Percentiles rank a stretch among this genome's conserved stretches.
Conservation (phyloP, 2,329 filamentous ascomycete genomes). For the Monosporascus sp. region DNA sequence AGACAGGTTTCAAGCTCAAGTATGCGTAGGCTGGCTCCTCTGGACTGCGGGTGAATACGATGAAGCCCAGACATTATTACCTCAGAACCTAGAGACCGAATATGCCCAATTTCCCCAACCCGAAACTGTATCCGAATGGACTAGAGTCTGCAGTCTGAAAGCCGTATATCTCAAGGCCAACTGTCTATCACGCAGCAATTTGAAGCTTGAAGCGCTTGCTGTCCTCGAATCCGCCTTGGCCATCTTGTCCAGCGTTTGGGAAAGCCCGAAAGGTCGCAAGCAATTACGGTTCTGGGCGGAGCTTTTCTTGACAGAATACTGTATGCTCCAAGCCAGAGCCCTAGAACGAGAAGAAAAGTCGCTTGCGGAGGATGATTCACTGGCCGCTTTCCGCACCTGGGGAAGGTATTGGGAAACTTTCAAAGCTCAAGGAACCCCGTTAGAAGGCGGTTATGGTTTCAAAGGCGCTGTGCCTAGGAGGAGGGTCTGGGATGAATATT, state of each 20-base stretch:
- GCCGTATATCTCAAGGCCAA: slow-evolving; percentile 72
- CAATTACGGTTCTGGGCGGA: slow-evolving; percentile 78
- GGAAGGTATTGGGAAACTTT: slow-evolving; percentile 59
- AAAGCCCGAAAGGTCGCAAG: slow-evolving; percentile 47
- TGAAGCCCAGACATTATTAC: slow-evolving; percentile 56
- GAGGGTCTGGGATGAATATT: slow-evolving; percentile 81
- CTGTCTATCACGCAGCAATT: slow-evolving; percentile 46
- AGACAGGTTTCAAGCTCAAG: slow-evolving; percentile 71
- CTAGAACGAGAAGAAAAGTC: slow-evolving; percentile 46
- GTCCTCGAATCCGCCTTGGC: slow-evolving; percentile 64
- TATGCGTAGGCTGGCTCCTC: slow-evolving; percentile 81
- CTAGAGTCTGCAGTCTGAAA: slow-evolving; percentile 75
- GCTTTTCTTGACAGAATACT: slow-evolving; percentile 69
- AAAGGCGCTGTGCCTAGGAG: slow-evolving; percentile 57
- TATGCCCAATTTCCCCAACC: slow-evolving; percentile 47
- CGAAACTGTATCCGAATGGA: slow-evolving; percentile 66
- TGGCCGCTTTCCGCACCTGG: slow-evolving; percentile 63
- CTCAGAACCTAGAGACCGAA: slow-evolving; percentile 55
- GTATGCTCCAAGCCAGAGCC: slow-evolving; percentile 61
- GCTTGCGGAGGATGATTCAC: slow-evolving; percentile 47
- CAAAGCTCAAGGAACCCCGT: slow-evolving; percentile 35
- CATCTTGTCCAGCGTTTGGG: slow-evolving; percentile 52
- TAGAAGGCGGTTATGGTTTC: slow-evolving; percentile 53
- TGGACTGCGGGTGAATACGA: slow-evolving; percentile 70
- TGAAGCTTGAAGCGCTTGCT: slow-evolving; percentile 55